These are phyloP conservation scores for Annona squamosa DNA, from an alignment of 164 flowering plant species.

Conservation along the genomic window DNA sequence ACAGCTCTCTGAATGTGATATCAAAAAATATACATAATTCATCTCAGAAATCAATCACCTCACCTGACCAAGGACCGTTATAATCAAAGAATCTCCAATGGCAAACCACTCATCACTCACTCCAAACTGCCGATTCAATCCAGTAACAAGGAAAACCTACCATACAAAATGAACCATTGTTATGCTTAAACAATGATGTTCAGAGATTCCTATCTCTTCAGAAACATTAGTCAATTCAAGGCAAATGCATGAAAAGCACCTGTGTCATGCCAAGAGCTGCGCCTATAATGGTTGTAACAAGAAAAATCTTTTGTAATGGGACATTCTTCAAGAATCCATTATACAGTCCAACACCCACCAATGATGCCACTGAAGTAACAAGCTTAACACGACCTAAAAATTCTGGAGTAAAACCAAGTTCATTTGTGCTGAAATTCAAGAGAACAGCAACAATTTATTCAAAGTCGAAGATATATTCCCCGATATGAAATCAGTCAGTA, in stretches of 20 bases:
- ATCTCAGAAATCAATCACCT: constrained; percentile 34
- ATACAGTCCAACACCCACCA: constrained; percentile 89
- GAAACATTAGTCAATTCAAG: constrained; percentile 20
- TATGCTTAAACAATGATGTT: constrained; percentile 1
- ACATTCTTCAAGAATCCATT: constrained; percentile 86
- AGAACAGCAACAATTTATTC: not conserved
- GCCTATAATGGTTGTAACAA: constrained; percentile 65
- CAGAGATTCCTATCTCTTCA: not conserved
- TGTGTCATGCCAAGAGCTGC: constrained; percentile 92
- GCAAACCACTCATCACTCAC: constrained; percentile 99
- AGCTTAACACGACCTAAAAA: constrained; percentile 97
- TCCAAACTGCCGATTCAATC: constrained; percentile 78
- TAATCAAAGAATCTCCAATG: constrained; percentile 81
- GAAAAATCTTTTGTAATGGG: constrained; percentile 75
- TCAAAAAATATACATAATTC: not conserved
- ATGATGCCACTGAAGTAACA: constrained; percentile 89
- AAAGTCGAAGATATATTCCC: not conserved
- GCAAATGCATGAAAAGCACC: constrained; percentile 34
- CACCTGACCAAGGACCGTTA: constrained; percentile 93
- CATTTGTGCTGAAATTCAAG: constrained; percentile 65
- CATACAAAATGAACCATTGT: not conserved
- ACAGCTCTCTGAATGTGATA: not conserved
- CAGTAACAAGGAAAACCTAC: constrained; percentile 75
- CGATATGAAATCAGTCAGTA: not conserved
- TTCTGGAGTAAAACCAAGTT: constrained; percentile 90